Percentiles rank a stretch among this genome's conserved stretches.
These are phyloP conservation scores for Hansenula lynferdii DNA, from an alignment of 1,139 yeast species.

Conservation along the genomic window DNA sequence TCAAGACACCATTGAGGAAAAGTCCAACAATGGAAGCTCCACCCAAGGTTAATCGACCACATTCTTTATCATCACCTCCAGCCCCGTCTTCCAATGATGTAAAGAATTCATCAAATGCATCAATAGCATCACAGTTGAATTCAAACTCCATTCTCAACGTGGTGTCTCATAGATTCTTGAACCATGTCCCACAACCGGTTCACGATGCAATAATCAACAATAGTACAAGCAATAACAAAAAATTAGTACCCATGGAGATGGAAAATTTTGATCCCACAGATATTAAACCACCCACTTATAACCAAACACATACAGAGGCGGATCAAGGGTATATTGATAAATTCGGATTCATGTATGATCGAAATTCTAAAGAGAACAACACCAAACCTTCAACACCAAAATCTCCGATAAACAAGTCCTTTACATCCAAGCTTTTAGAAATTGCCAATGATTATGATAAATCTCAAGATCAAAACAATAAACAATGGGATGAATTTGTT, in stretches of 20 bases:
- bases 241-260: conserved; percentile 41
- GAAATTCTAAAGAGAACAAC: conserved; percentile 8
- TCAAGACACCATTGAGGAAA: conserved; percentile 4
- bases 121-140: conserved; percentile 6
- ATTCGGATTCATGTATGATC: conserved; percentile 42
- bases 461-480: conserved; percentile 26
- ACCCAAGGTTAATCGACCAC: too few relatives aligned
- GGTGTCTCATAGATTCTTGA: conserved; percentile 20
- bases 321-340: conserved; percentile 35
- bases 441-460: conserved; percentile 34
- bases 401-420: conserved; percentile 9
- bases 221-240: conserved; percentile 5
- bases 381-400: conserved; percentile 7
- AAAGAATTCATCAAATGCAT: background rate
- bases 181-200: conserved; percentile 22
- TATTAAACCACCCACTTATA: conserved; percentile 31
- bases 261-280: conserved; percentile 33
- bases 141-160: conserved; percentile 14
- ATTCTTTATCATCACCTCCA: conserved; percentile 14
- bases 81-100: conserved; percentile 2
- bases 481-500: conserved; percentile 34
- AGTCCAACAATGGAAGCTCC: too few relatives aligned
- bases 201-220: conserved; percentile 14
- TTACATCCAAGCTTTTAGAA: conserved; percentile 24
- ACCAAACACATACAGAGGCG: conserved; percentile 22